phyloP scores from a whole-genome alignment of 139 green algal genomes.

The Closterium sp. region DNA sequence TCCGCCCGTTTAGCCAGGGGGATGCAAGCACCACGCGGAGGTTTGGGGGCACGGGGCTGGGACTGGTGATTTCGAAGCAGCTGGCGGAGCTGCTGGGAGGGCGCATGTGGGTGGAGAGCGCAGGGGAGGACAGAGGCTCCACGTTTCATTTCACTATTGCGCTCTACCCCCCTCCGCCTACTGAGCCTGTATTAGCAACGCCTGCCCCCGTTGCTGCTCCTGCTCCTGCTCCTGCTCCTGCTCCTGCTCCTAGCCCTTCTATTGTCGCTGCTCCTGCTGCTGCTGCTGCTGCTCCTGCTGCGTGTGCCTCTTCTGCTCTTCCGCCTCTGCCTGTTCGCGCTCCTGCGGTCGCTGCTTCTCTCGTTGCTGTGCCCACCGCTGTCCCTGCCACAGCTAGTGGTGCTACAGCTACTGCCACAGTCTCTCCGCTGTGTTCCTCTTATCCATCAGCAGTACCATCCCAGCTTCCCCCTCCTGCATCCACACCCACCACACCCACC shows the following conservation, averaged over 20 bases:
- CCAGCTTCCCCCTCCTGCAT: not conserved
- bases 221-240: not conserved
- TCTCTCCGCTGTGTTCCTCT: not conserved
- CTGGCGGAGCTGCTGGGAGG: slow-evolving; percentile 23
- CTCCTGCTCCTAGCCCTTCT: not conserved
- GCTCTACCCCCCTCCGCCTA: not conserved
- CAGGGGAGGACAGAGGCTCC: not conserved
- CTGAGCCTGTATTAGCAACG: not conserved
- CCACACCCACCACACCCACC: too few relatives aligned
- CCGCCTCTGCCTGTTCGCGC: not conserved
- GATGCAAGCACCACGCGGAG: slow-evolving; percentile 52
- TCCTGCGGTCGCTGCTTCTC: not conserved
- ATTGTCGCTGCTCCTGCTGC: not conserved
- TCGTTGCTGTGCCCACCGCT: not conserved
- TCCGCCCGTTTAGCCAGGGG: slow-evolving; percentile 25
- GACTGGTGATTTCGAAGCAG: slow-evolving; percentile 2
- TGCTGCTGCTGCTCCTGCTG: not conserved
- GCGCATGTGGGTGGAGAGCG: slow-evolving; percentile 35
- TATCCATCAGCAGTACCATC: not conserved
- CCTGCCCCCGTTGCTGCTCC: not conserved
- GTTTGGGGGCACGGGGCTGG: slow-evolving; percentile 58
- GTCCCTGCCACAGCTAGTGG: too few relatives aligned
- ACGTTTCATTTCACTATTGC: slow-evolving; percentile 32
- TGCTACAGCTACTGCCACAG: not conserved
- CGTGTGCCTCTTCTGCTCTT: not conserved